Conservation (phyloP, 2,329 filamentous ascomycete genomes). For the Penicillium sclerotiorum region DNA sequence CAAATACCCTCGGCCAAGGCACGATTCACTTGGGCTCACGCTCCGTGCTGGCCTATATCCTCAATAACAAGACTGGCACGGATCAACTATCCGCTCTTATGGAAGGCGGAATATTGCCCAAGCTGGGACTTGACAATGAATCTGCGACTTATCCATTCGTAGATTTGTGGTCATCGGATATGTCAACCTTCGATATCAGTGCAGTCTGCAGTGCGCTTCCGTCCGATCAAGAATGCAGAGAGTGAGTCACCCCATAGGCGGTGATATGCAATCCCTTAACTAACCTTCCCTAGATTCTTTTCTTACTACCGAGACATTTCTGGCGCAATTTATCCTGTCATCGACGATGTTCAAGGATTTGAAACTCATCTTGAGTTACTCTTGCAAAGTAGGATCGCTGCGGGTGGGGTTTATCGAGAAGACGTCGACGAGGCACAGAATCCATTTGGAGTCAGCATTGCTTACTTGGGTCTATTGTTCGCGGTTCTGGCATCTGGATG, state of each 20-base stretch:
- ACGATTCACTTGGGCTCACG: conserved; percentile 64
- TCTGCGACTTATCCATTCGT: conserved; percentile 67
- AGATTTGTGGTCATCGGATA: conserved; percentile 65
- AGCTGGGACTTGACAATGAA: conserved; percentile 66
- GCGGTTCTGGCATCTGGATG: conserved; percentile 65
- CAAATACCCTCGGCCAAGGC: conserved; percentile 61
- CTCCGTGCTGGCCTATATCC: conserved; percentile 63
- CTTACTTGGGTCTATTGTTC: conserved; percentile 63
- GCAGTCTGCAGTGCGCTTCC: conserved; percentile 63
- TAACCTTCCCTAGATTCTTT: conserved; percentile 50
- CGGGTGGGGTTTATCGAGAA: conserved; percentile 45
- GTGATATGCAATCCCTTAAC: background rate
- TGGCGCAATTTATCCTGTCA: conserved; percentile 62
- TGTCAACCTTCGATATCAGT: conserved; percentile 58
- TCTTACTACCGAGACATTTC: conserved; percentile 61
- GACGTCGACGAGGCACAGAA: conserved; percentile 54
- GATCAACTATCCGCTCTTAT: conserved; percentile 57
- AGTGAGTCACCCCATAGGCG: conserved; percentile 32
- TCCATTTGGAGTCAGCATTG: conserved; percentile 60
- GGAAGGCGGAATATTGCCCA: conserved; percentile 63
- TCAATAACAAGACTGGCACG: conserved; percentile 55
- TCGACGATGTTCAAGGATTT: conserved; percentile 59
- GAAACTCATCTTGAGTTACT: conserved; percentile 58
- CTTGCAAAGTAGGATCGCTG: conserved; percentile 53
- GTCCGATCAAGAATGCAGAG: conserved; percentile 59